Base-by-base conservation (phyloP, 2,329 filamentous ascomycete genomes). In the Scopulariopsis brevicaulis region DNA sequence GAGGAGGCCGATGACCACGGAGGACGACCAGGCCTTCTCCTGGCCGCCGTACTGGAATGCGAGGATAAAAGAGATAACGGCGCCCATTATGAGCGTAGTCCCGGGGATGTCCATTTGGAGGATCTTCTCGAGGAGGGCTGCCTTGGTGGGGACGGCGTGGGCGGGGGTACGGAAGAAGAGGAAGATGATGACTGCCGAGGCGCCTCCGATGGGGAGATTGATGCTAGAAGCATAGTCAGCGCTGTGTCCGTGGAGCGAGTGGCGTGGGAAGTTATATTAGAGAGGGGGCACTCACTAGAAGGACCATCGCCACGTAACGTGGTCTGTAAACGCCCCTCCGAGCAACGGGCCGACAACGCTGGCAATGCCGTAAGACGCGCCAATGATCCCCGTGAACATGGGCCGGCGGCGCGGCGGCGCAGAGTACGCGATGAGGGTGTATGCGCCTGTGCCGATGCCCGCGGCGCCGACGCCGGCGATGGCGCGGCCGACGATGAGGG, bases 401-500 rank as follows among this genome's bases (percentile, higher is more conserved):
- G 71, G 69, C 4, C 70, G 65, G 54, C 64, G 66, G 62, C 68
- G 66, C 15, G 69, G 71, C 28, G 67, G 66, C 3, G 70, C 72
- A 37, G 69, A 65, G 58, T 74, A 78, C 1, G 71, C 77, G 62
- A 79, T 76, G 61, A 80, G 78, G 32, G 73, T 79, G 65, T 79
- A 76, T 3, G 72, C 71, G 0, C 79, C 78, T 1, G 70, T 72
- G 55, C 72, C 73, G 12, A 82, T 65, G 14, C 76, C 81, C 15
- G 80, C 74, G 7, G 75, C 75, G 1, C 72, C 70, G 28, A 79
- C 69, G 46, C 72, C 73, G 12, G 74, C 71, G 37, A 80, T 76
- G 58, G 78, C 78, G 55, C 78, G 76, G 56, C 78, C 79, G 63
- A 75, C 74, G 59, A 81, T 77, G 32, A 79, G 74, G 54, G 77